A percentile compares a stretch with the other conserved stretches of the same genome.
These are phyloP conservation scores for Amanita subjunquillea DNA, from an alignment of 768 basidiomycete genomes.

Conservation along the genomic window DNA sequence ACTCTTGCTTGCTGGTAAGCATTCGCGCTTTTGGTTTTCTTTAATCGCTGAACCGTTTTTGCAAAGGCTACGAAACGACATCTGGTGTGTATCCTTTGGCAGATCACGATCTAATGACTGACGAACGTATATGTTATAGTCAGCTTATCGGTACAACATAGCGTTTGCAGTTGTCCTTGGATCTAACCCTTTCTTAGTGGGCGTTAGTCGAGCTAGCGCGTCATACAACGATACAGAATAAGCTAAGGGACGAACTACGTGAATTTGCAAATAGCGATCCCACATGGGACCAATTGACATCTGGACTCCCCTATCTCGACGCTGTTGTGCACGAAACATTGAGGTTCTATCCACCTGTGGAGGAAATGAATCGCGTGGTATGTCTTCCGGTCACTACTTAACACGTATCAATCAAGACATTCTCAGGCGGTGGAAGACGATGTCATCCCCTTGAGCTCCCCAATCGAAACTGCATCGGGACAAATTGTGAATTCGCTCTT, in stretches of 20 bases:
- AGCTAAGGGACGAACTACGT: constrained; percentile 11
- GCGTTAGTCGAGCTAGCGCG: constrained; percentile 14
- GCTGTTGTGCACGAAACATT: constrained; percentile 29
- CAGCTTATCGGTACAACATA: not conserved
- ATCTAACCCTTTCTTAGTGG: constrained; percentile 10
- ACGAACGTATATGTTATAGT: not conserved
- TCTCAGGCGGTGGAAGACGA: constrained; percentile 26
- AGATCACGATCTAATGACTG: not conserved
- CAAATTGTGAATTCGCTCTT: constrained; percentile 18
- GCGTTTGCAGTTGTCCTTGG: not conserved
- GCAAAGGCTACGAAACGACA: constrained; percentile 45
- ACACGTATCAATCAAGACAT: not conserved
- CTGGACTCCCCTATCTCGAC: constrained; percentile 33
- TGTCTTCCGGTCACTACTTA: not conserved
- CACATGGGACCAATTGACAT: constrained; percentile 30
- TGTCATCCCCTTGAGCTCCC: constrained; percentile 24
- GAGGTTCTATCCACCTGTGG: constrained; percentile 26
- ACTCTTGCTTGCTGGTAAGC: constrained; percentile 26
- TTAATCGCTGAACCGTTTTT: constrained; percentile 1
- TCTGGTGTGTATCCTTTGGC: constrained; percentile 21
- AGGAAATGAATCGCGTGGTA: constrained; percentile 22
- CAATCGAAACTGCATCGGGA: constrained; percentile 19
- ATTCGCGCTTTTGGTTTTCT: not conserved
- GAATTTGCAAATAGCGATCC: constrained; percentile 16
- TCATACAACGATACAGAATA: constrained; percentile 9